Evolutionary conservation across 2,329 filamentous ascomycete species (phyloP).

Genomic region (Pestalotiopsis sp.): DNA sequence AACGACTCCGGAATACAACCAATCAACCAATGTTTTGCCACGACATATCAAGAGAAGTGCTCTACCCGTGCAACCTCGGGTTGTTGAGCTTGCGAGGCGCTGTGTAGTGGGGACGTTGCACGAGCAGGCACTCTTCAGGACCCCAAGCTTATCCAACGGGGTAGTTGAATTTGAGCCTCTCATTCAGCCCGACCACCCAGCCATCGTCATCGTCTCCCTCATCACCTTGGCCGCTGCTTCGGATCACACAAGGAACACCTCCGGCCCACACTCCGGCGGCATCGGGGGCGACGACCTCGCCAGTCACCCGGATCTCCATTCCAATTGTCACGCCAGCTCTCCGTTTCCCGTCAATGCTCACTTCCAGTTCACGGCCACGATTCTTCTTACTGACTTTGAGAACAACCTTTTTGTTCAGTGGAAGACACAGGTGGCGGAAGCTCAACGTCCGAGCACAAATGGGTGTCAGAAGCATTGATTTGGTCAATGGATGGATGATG

Average conservation of each 20-base stretch:
- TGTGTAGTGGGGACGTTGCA: too few relatives aligned
- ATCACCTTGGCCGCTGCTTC: slow-evolving; percentile 52
- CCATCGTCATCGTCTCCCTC: slow-evolving; percentile 74
- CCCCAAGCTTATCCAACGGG: slow-evolving; percentile 72
- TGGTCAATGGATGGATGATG: slow-evolving; percentile 92
- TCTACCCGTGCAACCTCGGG: background rate
- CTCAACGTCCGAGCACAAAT: slow-evolving; percentile 92
- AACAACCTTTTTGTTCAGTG: slow-evolving; percentile 81
- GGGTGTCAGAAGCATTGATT: slow-evolving; percentile 85
- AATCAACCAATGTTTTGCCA: background rate
- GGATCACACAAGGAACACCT: slow-evolving; percentile 90
- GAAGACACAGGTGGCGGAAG: slow-evolving; percentile 88
- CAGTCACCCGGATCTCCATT: slow-evolving; percentile 85
- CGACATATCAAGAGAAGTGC: background rate
- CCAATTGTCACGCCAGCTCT: slow-evolving; percentile 70
- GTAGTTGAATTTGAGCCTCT: slow-evolving; percentile 94
- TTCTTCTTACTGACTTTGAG: slow-evolving; percentile 82
- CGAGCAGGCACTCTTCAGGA: background rate
- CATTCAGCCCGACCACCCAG: slow-evolving; percentile 95
- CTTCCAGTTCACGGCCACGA: slow-evolving; percentile 73
- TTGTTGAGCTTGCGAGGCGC: too few relatives aligned
- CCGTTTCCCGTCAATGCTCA: slow-evolving; percentile 77
- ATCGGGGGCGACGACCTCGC: slow-evolving; percentile 67
- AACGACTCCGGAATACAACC: background rate
- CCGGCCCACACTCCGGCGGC: slow-evolving; percentile 38